phyloP scores from a whole-genome alignment of 129 eudicot species.

The Lactuca saligna region DNA sequence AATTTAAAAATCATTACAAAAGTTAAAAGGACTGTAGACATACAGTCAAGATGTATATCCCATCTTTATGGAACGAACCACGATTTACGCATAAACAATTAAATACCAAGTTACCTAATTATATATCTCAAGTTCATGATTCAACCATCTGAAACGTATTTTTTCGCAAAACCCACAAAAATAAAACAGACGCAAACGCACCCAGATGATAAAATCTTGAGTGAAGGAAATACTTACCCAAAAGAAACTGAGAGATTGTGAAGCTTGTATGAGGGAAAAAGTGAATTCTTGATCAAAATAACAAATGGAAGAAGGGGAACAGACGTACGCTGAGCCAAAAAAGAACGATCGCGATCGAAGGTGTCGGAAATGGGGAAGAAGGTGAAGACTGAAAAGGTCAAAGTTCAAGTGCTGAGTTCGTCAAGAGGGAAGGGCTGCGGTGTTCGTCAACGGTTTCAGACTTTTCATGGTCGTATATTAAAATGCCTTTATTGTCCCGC shows the following conservation, averaged over 20 bases:
- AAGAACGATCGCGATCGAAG: constrained; percentile 7
- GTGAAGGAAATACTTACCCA: not conserved
- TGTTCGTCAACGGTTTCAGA: constrained; percentile 21
- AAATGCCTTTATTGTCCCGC: constrained; percentile 12
- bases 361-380: constrained; percentile 16
- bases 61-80: constrained; percentile 13
- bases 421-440: not conserved
- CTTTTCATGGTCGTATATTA: not conserved
- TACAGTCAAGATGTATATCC: not conserved
- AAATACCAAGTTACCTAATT: not conserved
- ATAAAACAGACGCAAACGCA: not conserved
- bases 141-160: constrained; percentile 12
- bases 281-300: constrained; percentile 18
- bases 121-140: constrained; percentile 12
- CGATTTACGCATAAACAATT: not conserved
- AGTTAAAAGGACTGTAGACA: not conserved
- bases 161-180: constrained; percentile 10
- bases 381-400: constrained; percentile 14
- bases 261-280: constrained; percentile 8
- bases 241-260: not conserved
- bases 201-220: constrained; percentile 8
- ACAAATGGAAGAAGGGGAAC: not conserved
- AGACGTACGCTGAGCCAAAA: constrained; percentile 2
- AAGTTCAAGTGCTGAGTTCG: constrained; percentile 17
- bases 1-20: not conserved